phyloP scores from a whole-genome alignment of 163 green algal species.

The Prototheca stagnorum region DNA sequence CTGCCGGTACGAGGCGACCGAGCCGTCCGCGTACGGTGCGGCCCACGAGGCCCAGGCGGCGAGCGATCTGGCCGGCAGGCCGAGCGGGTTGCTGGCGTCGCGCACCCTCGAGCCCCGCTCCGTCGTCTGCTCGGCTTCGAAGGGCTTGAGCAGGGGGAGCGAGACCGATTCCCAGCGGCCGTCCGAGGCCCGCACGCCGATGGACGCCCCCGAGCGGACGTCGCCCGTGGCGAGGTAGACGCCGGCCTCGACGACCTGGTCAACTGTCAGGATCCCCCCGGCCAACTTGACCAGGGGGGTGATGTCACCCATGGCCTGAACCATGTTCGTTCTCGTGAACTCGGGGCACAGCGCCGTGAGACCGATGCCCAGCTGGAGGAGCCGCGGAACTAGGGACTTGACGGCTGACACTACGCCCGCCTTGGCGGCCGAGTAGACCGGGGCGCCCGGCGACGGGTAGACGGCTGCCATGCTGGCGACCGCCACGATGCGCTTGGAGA shows the following conservation, averaged over 20 bases:
- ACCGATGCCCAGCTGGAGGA: slow-evolving; percentile 24
- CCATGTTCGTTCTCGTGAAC: slow-evolving; percentile 61
- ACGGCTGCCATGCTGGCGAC: slow-evolving; percentile 54
- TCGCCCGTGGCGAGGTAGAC: slow-evolving; percentile 18
- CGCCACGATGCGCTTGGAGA: slow-evolving; percentile 35
- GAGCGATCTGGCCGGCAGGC: neutral
- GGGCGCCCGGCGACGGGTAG: slow-evolving; percentile 47
- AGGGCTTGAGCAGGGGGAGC: neutral
- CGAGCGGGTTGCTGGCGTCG: too few species aligned
- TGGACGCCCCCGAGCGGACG: slow-evolving; percentile 7
- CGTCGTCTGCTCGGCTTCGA: neutral
- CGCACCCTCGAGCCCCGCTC: too few species aligned
- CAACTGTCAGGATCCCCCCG: slow-evolving; percentile 9
- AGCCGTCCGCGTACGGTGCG: too few species aligned
- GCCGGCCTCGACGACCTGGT: slow-evolving; percentile 14
- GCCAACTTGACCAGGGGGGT: slow-evolving; percentile 9
- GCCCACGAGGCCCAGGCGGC: slow-evolving; percentile 19
- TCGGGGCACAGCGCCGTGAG: slow-evolving; percentile 60
- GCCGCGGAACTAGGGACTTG: slow-evolving; percentile 39
- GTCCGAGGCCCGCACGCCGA: slow-evolving; percentile 11
- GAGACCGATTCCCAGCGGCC: neutral
- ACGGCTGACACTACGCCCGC: slow-evolving; percentile 55
- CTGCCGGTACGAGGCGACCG: too few species aligned
- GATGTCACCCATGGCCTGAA: slow-evolving; percentile 13
- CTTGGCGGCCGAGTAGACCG: slow-evolving; percentile 74